Percentiles rank a stretch among this genome's conserved stretches.
These are phyloP conservation scores for Penicillium decumbens DNA, from an alignment of 2,329 filamentous ascomycete genomes.

Conservation along the genomic window DNA sequence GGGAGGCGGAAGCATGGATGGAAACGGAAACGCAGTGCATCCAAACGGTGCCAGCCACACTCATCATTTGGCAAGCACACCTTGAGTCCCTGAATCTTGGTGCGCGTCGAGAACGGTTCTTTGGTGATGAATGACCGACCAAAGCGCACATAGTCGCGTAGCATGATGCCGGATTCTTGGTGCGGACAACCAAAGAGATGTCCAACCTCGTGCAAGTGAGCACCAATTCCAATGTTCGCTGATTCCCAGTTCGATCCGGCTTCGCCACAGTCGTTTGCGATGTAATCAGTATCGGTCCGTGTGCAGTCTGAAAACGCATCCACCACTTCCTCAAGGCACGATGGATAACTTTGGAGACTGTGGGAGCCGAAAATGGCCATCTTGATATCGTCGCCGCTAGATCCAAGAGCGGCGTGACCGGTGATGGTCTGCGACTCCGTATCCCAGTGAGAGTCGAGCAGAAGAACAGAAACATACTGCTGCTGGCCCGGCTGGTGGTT, in stretches of 20 bases:
- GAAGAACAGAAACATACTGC: slow-evolving; percentile 79
- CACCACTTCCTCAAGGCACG: slow-evolving; percentile 82
- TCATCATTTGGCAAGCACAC: slow-evolving; percentile 73
- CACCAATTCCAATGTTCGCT: slow-evolving; percentile 90
- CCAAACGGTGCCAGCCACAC: slow-evolving; percentile 85
- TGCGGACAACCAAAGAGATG: slow-evolving; percentile 87
- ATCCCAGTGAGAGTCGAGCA: slow-evolving; percentile 89
- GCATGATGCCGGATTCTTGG: slow-evolving; percentile 87
- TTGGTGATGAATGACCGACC: slow-evolving; percentile 77
- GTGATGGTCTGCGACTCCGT: slow-evolving; percentile 62
- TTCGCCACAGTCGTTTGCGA: slow-evolving; percentile 82
- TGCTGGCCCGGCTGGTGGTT: slow-evolving; percentile 69
- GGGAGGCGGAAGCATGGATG: slow-evolving; percentile 87
- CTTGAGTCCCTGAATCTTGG: slow-evolving; percentile 71
- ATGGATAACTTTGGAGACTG: slow-evolving; percentile 83
- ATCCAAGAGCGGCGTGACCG: slow-evolving; percentile 81
- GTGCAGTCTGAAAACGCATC: slow-evolving; percentile 88
- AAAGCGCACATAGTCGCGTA: slow-evolving; percentile 76
- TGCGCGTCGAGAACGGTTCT: slow-evolving; percentile 82
- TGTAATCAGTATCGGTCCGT: slow-evolving; percentile 70
- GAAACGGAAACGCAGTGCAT: slow-evolving; percentile 79
- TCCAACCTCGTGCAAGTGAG: slow-evolving; percentile 85
- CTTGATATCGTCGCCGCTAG: slow-evolving; percentile 65
- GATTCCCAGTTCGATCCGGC: slow-evolving; percentile 90
- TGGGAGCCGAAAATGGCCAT: slow-evolving; percentile 91